Base-by-base conservation (phyloP, 78 protist species). In the Emiliania huxleyi region DNA sequence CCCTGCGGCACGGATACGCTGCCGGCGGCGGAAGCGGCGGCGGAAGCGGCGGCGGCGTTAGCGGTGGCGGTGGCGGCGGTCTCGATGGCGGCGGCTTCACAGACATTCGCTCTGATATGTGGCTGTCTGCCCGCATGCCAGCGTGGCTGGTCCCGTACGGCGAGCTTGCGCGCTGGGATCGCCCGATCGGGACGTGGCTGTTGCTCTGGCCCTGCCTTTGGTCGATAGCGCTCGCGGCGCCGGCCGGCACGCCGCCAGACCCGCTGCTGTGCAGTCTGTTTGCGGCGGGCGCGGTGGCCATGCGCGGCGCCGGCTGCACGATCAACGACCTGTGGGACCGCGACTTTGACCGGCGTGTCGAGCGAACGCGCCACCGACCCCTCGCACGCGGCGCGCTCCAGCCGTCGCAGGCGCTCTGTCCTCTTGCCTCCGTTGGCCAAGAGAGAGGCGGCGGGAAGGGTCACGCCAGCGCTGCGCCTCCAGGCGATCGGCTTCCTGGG, bases 271-370 rank as follows among this genome's bases (percentile, higher is more conserved):
- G 81, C 71, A 73, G 92, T 11, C 56, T 91, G 91, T 97, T 96
- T 83, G 93, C 87, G 4, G 35, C 85, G 12, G 99, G 99, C 42
- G 96, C 99, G n/a, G 21, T 97, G 38, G 62, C 95, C 35, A 97
- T 97, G 99, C 95, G 99, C 42, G 96, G 97, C 37, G 98, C 98
- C 21, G 99, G 99, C 33, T 98, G 99, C 85, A 96, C 96, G 5
- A 91, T 97, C 77, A 98, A 98, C 90, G 99, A 98, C 87, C 79
- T 98, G 91, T 97, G 97, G 87, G 99, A 98, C 88, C 73, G 85
- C 29, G 97, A 97, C 75, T 45, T 98, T 55, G 99, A 98, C 46
- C 42, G 90, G 40, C 90, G 49, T 45, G 97, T 96, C 18, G 98
- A 96, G 84, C 93, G 99, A 43, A 97, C 99, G 0, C 77, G 91